Evolutionary conservation across 2,329 filamentous ascomycete genomes (phyloP).

Genomic region (Botryotinia globosa): DNA sequence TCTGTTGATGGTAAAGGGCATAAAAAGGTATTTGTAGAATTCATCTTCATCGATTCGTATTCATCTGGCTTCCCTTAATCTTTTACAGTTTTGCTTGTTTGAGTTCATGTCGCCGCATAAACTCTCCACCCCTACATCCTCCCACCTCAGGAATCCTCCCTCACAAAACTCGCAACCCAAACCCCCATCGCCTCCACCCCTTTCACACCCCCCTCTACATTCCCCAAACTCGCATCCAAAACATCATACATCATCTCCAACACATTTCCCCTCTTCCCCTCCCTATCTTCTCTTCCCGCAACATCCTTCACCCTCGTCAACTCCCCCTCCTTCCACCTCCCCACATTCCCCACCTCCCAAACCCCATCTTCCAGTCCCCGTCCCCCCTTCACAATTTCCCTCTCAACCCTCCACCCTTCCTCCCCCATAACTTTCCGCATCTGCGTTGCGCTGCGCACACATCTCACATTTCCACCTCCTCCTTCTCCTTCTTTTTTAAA

Average conservation of each 20-base stretch:
- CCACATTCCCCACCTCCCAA: slow-evolving; percentile 45
- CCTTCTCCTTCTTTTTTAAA: slow-evolving; percentile 38
- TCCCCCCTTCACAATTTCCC: slow-evolving; percentile 41
- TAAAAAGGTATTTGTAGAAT: no score
- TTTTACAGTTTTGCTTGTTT: background rate
- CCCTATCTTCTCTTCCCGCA: slow-evolving; percentile 33
- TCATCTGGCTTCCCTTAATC: background rate
- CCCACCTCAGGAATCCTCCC: background rate
- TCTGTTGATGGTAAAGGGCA: no score
- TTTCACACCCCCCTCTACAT: slow-evolving; percentile 32
- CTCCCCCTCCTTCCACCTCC: slow-evolving; percentile 32
- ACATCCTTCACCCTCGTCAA: slow-evolving; percentile 41
- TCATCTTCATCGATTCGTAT: no score
- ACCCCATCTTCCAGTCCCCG: slow-evolving; percentile 47
- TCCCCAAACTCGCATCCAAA: slow-evolving; percentile 21
- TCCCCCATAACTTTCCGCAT: slow-evolving; percentile 22
- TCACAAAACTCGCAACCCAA: slow-evolving; percentile 38
- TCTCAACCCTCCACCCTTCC: slow-evolving; percentile 31
- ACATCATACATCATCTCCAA: slow-evolving; percentile 34
- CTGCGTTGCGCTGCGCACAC: background rate
- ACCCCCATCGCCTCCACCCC: slow-evolving; percentile 45
- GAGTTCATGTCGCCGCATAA: background rate
- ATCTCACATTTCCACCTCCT: slow-evolving; percentile 42
- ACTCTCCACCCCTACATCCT: background rate
- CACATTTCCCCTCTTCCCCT: slow-evolving; percentile 26